Evolutionary conservation across 352 stramenopile genomes (phyloP).

Genomic region (Phytopythium sindhum): DNA sequence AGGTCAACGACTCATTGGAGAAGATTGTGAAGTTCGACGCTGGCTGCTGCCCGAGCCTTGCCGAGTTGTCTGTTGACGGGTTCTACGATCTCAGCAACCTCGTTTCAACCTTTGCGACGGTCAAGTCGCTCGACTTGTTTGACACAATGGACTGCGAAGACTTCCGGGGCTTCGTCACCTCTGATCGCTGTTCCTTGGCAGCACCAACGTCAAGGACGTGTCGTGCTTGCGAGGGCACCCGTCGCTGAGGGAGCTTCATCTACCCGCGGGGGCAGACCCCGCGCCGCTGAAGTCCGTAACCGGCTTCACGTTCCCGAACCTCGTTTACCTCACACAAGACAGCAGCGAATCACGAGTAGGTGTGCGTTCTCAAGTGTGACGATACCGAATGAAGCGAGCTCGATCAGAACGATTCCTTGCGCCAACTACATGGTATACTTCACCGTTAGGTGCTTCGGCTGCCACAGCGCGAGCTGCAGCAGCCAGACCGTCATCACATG

Average conservation of each 20-base stretch:
- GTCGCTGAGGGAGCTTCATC: background rate
- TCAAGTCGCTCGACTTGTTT: constrained; percentile 1
- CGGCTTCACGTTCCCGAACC: background rate
- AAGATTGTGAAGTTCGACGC: background rate
- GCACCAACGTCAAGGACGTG: constrained; percentile 1
- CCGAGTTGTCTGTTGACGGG: too few species aligned
- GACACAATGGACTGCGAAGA: background rate
- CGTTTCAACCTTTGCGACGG: background rate
- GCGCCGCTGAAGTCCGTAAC: background rate
- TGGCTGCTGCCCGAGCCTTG: constrained; percentile 7
- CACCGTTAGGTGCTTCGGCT: background rate
- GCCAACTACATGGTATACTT: constrained; percentile 3
- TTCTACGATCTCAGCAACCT: background rate
- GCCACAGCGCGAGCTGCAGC: background rate
- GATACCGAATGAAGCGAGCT: background rate
- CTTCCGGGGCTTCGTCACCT: background rate
- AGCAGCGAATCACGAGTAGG: background rate
- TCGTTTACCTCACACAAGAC: background rate
- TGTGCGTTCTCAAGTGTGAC: too few species aligned
- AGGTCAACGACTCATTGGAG: background rate
- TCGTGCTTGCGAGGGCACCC: background rate
- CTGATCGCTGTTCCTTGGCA: background rate
- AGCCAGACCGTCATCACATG: background rate
- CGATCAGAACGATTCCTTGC: background rate
- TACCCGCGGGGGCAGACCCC: background rate